Conservation (phyloP, 108 stramenopile species). For the Cyclotella sp. region DNA sequence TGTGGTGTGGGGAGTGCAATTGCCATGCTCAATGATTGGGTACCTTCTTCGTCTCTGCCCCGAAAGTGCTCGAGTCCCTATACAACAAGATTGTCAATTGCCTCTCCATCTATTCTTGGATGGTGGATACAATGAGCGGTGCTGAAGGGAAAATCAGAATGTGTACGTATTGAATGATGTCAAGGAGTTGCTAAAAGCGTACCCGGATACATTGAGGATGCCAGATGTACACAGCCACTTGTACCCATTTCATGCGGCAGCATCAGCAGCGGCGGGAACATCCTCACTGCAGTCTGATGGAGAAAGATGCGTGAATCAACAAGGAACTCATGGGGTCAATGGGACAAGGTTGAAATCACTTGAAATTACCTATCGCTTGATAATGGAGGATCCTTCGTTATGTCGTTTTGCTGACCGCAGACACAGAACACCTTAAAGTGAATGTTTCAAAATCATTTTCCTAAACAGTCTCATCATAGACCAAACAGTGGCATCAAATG, state of each 20-base stretch:
- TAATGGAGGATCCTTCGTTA: slow-evolving; percentile 30
- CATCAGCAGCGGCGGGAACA: not conserved
- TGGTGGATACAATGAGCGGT: not conserved
- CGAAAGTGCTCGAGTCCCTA: slow-evolving; percentile 27
- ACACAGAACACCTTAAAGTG: too few relatives aligned
- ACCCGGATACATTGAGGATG: slow-evolving; percentile 30
- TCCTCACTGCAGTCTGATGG: not conserved
- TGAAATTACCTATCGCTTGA: slow-evolving; percentile 20
- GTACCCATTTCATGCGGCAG: slow-evolving; percentile 36
- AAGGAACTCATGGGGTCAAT: not conserved
- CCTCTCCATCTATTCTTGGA: slow-evolving; percentile 39
- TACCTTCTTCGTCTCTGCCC: slow-evolving; percentile 27
- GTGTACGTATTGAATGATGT: slow-evolving; percentile 15
- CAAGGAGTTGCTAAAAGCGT: slow-evolving; percentile 26
- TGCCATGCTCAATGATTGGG: slow-evolving; percentile 33
- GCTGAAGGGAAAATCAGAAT: not conserved
- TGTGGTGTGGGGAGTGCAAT: slow-evolving; percentile 19
- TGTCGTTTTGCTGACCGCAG: not conserved
- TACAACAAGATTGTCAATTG: slow-evolving; percentile 19
- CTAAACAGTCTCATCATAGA: too few relatives aligned
- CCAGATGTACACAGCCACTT: slow-evolving; percentile 21
- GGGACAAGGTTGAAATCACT: not conserved
- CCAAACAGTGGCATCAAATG: too few relatives aligned
- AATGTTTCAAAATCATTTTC: too few relatives aligned
- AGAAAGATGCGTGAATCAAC: not conserved